Evolutionary conservation across 805 yeast species (phyloP), one percentile per base, ranked within the genome.

Genomic region (Starmerella stigmatis): DNA sequence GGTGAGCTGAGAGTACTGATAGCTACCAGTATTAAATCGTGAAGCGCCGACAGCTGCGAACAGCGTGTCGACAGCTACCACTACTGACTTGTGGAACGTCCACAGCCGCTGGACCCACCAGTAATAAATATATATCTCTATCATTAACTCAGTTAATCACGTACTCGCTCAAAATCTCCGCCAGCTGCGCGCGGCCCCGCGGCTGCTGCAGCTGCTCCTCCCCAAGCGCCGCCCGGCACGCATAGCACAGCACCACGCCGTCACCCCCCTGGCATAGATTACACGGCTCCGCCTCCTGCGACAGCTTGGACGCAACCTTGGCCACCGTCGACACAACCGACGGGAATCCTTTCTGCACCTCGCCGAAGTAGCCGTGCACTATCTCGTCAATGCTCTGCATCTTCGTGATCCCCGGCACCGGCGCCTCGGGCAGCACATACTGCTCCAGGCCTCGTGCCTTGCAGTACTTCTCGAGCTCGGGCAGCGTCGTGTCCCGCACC

Each of bases 251-350:
- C 12, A 17, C 35, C 8, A 22, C 13, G 15, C 44, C 37, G 8
- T 38, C 34, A 13, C 23, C 40, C 4, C 28, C 19, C 32, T 41
- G 44, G 41, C 57, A 57, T 15, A 57, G 30, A 0, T 33, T 34
- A 31, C 60, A 57, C 9, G 35, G 42, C 36, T 57, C 59, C 2
- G 53, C 38, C 11, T 33, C 28, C 20, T 52, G 56, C n/a, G 52
- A 45, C 4, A 88, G 64, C 60, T 89, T 86, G 39, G 79, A 79
- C 5, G 92, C 95, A 0, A 94, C 86, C 53, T 84, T 79, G 12
- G 86, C 86, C 17, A 89, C 96, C 0, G 97, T 88, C 0, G 96
- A 81, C 3, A 88, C 86, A 2, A 89, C 83, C 46, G 89, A 84
- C 0, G 94, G 86, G 58, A 86, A 86, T 13, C 78, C 86, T 5